Base-by-base conservation (phyloP, 1,284 basidiomycete species). In the Trichosporon coremiiforme region DNA sequence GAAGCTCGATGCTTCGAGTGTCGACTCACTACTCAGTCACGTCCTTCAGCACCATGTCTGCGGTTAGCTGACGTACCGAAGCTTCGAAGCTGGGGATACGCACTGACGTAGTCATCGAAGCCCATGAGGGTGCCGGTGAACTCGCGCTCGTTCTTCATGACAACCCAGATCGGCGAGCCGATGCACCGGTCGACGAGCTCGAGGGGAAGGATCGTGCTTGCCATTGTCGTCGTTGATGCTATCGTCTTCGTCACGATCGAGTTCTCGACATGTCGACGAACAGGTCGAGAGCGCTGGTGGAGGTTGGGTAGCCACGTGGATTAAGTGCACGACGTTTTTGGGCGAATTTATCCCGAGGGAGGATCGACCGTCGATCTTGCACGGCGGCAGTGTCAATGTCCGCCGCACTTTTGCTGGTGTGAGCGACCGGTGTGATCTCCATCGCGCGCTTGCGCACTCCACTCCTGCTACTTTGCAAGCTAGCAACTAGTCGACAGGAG, bases 31-130 rank as follows among this genome's bases (percentile, higher is more conserved):
- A 98, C 86, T 99, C 97, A 8, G 90, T 97, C 4, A 98, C 97
- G 76, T 99, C 94, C 79, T 98, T 94, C 64, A 99, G 85, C 2
- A 99, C 96, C 94, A 99, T 98, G 84, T 99, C 96, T 98, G 70
- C 10, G 4, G 65, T 65, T 10, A 74, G 64, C 38, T 38, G 25
- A 35, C 15, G n/a, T n/a, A n/a, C n/a, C n/a, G n/a, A n/a, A n/a
- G n/a, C n/a, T n/a, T n/a, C n/a, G n/a, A n/a, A n/a, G n/a, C n/a
- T n/a, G n/a, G n/a, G n/a, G n/a, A n/a, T 64, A 98, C 96, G 89
- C 84, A 98, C 96, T 99, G 83, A 99, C 96, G 83, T 96, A 99
- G 85, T 99, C 96, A 83, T 99, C 97, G 79, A 99, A 99, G 2
- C 97, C 96, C 57, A 96, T 88, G 64, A 99, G 86, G 3, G 90